phyloP scores from a whole-genome alignment of 2,329 filamentous ascomycete species.

The Ampelomyces quisqualis region DNA sequence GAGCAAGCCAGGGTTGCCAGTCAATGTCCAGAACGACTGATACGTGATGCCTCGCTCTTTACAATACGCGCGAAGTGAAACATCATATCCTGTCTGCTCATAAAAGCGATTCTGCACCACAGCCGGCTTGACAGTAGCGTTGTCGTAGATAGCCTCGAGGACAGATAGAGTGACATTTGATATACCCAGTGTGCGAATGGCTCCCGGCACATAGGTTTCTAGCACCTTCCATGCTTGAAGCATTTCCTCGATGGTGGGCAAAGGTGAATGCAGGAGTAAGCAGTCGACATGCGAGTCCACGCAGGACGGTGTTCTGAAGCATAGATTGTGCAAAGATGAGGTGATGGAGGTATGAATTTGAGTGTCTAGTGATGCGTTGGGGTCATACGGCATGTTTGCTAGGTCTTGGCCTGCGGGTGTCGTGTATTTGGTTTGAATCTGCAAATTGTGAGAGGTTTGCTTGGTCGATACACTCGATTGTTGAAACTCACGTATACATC shows the following conservation, averaged over 20 bases:
- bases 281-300: conserved; percentile 61
- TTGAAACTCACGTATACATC: conserved; percentile 62
- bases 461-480: too few species aligned
- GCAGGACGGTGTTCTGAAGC: conserved; percentile 15
- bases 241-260: conserved; percentile 55
- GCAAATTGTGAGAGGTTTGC: neutral
- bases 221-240: conserved; percentile 66
- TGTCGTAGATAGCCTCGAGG: conserved; percentile 55
- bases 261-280: conserved; percentile 60
- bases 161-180: conserved; percentile 67
- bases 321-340: conserved; percentile 66
- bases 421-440: conserved; percentile 85
- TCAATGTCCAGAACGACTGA: conserved; percentile 63
- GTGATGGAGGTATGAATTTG: conserved; percentile 68
- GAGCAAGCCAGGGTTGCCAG: conserved; percentile 57
- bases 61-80: conserved; percentile 59
- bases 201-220: conserved; percentile 64
- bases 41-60: conserved; percentile 55
- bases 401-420: conserved; percentile 62
- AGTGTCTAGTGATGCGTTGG: conserved; percentile 57
- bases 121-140: conserved; percentile 54
- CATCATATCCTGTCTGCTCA: conserved; percentile 60
- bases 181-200: conserved; percentile 69
- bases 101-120: conserved; percentile 79
- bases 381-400: conserved; percentile 63